Evolutionary conservation across 2,329 filamentous ascomycete species (phyloP), one percentile per base, ranked within the genome.

Genomic region (Talaromyces sp.): DNA sequence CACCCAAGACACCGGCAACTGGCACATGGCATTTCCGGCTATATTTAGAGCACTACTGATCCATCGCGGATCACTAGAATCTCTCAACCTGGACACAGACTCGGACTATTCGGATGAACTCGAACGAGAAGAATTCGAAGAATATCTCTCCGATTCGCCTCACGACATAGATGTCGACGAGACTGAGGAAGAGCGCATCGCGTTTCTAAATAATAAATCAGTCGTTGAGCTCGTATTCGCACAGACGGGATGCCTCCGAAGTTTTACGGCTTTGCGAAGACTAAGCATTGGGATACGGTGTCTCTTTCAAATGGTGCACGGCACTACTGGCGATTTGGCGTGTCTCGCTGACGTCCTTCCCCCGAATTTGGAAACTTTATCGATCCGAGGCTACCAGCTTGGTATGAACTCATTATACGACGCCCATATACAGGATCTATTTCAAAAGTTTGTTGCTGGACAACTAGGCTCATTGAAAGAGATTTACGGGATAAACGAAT

Each of bases 381-480:
- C 33, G 22, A 59, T 59, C 13, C 53, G 57, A 21, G 57, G 57
- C 39, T 59, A 59, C 46, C 39, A 39, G 8, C 53, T 43, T n/a
- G 57, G 57, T 13, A 15, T 51, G 5, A 50, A 56, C 40, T 7
- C 28, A 37, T 36, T 56, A 35, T 55, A 59, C 17, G 57, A 59
- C 31, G 22, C 37, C 5, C 57, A 59, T 55, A 39, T 59, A 36
- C 53, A 56, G 11, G 57, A 59, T 21, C 37, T 59, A 31, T 56
- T 59, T 52, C 17, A 59, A 40, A 59, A 59, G 33, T 56, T 56
- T 46, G 53, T 59, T 56, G 57, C 57, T 59, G 57, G 57, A 59
- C 57, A 59, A 59, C 43, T 56, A 17, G 43, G 52, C 53, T 35
- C 52, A 19, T 37, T 59, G 52, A 56, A 41, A 35, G 57, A 59